Conservation (phyloP, 2,329 filamentous ascomycete species). For the Pestalotiopsis sp. region DNA sequence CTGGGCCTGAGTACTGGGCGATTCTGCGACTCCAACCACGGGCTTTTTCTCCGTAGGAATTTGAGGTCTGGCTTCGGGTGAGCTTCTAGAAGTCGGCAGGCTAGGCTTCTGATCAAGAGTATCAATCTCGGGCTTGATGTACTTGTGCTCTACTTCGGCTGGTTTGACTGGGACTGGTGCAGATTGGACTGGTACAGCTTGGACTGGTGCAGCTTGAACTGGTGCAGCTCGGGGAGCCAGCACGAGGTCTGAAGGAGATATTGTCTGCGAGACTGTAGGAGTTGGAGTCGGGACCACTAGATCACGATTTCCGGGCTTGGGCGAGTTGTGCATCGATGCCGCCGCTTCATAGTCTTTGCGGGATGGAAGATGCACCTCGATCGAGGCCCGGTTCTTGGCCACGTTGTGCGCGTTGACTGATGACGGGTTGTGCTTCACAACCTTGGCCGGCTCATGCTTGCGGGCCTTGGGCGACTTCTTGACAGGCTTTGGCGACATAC, state of each 20-base stretch:
- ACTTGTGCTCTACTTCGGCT: neutral
- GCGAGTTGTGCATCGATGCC: slow-evolving; percentile 21
- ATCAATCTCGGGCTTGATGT: neutral
- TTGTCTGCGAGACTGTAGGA: slow-evolving; percentile 8
- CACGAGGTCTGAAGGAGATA: slow-evolving; percentile 12
- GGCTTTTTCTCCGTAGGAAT: slow-evolving; percentile 14
- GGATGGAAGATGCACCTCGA: slow-evolving; percentile 31
- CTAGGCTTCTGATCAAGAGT: neutral
- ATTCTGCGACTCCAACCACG: neutral
- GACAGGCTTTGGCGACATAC: slow-evolving; percentile 25
- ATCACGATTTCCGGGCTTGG: slow-evolving; percentile 8
- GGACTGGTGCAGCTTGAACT: too few species aligned
- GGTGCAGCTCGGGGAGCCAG: neutral
- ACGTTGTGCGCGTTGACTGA: slow-evolving; percentile 34
- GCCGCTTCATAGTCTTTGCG: slow-evolving; percentile 27
- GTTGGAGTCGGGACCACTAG: neutral
- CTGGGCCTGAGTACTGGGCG: slow-evolving; percentile 14
- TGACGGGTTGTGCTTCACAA: slow-evolving; percentile 44
- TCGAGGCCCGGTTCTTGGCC: slow-evolving; percentile 28
- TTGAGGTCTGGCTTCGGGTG: neutral
- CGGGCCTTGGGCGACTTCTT: slow-evolving; percentile 35
- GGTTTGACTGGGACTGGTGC: neutral
- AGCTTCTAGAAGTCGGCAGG: neutral
- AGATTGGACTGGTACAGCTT: neutral
- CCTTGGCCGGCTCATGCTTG: slow-evolving; percentile 29